These are phyloP conservation scores for Anethum foeniculum DNA, from an alignment of 140 eudicot genomes.

Conservation along the genomic window DNA sequence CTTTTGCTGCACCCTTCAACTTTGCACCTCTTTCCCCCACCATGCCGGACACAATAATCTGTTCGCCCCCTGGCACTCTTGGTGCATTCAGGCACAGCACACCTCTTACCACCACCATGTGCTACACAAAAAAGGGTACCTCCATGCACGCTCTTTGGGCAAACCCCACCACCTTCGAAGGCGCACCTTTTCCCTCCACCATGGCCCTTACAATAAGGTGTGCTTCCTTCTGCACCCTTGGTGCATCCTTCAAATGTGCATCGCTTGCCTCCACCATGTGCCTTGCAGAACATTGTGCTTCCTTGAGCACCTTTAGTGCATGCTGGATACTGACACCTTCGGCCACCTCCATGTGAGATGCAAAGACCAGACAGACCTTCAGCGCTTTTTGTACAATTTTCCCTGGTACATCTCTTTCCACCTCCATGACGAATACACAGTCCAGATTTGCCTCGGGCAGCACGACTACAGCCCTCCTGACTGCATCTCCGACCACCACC, in stretches of 20 bases:
- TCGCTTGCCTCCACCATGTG: conserved; percentile 92
- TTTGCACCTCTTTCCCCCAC: conserved; percentile 91
- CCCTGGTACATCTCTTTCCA: conserved; percentile 88
- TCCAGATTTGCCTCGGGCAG: conserved; percentile 90
- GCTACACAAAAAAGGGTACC: conserved; percentile 92
- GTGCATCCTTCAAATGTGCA: conserved; percentile 77
- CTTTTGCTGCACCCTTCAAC: conserved; percentile 79
- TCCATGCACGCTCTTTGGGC: conserved; percentile 97
- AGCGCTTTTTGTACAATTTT: conserved; percentile 83
- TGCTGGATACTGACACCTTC: conserved; percentile 72
- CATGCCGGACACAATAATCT: conserved; percentile 90
- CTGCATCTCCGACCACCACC: conserved; percentile 97
- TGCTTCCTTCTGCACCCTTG: conserved; percentile 97
- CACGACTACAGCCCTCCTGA: conserved; percentile 69
- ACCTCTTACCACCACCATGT: conserved; percentile 96
- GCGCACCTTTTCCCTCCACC: conserved; percentile 97
- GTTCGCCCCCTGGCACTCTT: conserved; percentile 95
- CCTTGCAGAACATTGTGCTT: conserved; percentile 90
- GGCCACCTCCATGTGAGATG: conserved; percentile 99
- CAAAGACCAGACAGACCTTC: conserved; percentile 95
- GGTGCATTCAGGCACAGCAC: conserved; percentile 73
- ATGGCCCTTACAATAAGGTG: conserved; percentile 91
- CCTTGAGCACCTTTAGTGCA: conserved; percentile 94
- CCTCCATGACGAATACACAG: conserved; percentile 98
- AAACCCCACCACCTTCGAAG: conserved; percentile 64